Base-by-base conservation (phyloP, 768 basidiomycete genomes). In the Leccinum uliginosum region DNA sequence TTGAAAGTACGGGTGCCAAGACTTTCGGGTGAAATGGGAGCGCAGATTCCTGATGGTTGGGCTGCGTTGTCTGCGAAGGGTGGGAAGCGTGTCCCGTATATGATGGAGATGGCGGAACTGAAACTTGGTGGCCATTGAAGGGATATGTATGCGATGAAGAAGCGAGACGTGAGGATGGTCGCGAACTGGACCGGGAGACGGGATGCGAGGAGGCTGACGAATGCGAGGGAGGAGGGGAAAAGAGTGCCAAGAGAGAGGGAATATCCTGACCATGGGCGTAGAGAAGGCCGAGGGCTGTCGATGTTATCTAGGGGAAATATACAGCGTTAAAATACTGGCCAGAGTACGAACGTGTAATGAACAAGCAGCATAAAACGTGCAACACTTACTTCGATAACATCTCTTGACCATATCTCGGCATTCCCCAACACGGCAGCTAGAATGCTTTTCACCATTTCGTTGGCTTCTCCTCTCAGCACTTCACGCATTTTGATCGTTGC, bases 361-460 rank as follows among this genome's bases (percentile, higher is more conserved):
- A 61, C 23, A 47, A 43, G 45, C n/a, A 50, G 58, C 32, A 29
- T 47, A 53, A 53, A n/a, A 32, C 9, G 64, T 3, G n/a, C 35
- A 32, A 35, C n/a, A 51, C 67, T 32, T 53, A 71, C 68, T 63
- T 67, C 65, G 19, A 71, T 56, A 17, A 76, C 82, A 59, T 68
- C 92, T 84, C 81, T 85, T 35, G 86, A 76, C 79, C 87, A 87
- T 2, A 81, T 65, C 29, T 88, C 82, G 32, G 53, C 32, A 10
- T 34, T 58, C 45, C 19, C 63, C 29, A 69, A 45, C 30, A 65
- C 61, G 17, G 59, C 56, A 48, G 11, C 55, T 48, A 70, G 53
- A 59, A 90, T 87, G 12, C 70, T 71, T 58, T 83, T 79, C 38
- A 97, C 74, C 90, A 93, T 95, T 40, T 89, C 84, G 45, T 75